Percentiles rank a stretch among this genome's conserved stretches.
phyloP scores from a whole-genome alignment of 805 yeast genomes.

The Metschnikowia drakensbergensis region DNA sequence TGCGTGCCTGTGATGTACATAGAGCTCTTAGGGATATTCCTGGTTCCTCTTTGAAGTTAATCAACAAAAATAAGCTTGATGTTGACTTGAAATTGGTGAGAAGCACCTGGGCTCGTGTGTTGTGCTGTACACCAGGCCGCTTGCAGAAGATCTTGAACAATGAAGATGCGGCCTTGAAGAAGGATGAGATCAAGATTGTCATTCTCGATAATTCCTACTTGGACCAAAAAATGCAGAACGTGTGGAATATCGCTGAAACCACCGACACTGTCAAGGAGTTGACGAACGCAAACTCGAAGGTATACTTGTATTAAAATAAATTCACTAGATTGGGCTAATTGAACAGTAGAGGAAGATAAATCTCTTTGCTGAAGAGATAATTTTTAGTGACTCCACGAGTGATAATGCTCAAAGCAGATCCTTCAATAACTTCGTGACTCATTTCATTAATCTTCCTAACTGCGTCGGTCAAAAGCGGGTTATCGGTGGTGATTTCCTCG shows the following conservation, averaged over 20 bases:
- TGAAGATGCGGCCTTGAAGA: conserved; percentile 38
- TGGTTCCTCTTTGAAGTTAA: conserved; percentile 62
- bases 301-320: conserved; percentile 46
- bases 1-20: conserved; percentile 82
- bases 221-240: conserved; percentile 55
- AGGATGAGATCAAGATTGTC: conserved; percentile 47
- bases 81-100: conserved; percentile 53
- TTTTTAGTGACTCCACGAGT: conserved; percentile 23
- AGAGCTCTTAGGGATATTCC: conserved; percentile 51
- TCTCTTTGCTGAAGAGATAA: conserved; percentile 26
- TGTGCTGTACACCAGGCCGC: conserved; percentile 65
- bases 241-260: conserved; percentile 57
- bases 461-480: neutral
- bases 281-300: conserved; percentile 41
- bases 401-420: conserved; percentile 17
- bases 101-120: conserved; percentile 45
- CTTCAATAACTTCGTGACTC: conserved; percentile 13
- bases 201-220: conserved; percentile 59
- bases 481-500: conserved; percentile 1
- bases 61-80: conserved; percentile 67
- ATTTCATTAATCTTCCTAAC: conserved; percentile 1
- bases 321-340: neutral
- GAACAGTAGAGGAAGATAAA: conserved; percentile 22
- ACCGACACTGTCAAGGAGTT: conserved; percentile 38
- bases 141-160: conserved; percentile 44